These are phyloP conservation scores for Trypanosoma grayi DNA, from an alignment of 208 protist genomes.

Conservation along the genomic window DNA sequence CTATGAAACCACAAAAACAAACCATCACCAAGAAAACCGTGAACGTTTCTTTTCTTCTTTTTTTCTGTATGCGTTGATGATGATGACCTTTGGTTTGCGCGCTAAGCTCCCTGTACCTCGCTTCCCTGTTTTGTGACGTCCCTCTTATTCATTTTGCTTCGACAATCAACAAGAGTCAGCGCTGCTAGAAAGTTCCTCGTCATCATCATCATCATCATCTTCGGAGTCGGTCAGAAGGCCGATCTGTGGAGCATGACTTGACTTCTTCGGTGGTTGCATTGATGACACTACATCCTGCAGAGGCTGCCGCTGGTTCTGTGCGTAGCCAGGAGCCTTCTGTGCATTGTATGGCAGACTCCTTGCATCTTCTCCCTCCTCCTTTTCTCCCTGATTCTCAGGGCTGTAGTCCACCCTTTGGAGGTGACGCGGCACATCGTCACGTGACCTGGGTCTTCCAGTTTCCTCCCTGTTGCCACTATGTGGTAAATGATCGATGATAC, in stretches of 20 bases:
- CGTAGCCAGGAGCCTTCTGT: background rate
- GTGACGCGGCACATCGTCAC: slow-evolving; percentile 5
- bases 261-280: slow-evolving; percentile 1
- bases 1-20: no score
- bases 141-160: background rate
- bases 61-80: background rate
- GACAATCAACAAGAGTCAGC: background rate
- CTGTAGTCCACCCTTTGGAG: background rate
- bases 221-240: slow-evolving; percentile 64
- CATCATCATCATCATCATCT: slow-evolving; percentile 46
- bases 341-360: background rate
- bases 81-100: background rate
- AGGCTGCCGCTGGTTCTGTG: background rate
- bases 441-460: background rate
- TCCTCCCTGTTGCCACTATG: background rate
- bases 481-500: slow-evolving; percentile 67
- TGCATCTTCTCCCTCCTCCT: background rate
- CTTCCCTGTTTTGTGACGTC: background rate
- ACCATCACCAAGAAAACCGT: background rate
- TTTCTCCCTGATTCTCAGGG: background rate
- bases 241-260: slow-evolving; percentile 29
- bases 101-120: no score
- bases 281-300: background rate
- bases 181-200: slow-evolving; percentile 4
- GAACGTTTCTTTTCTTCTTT: background rate